Evolutionary conservation across 495 filamentous ascomycete species (phyloP).

Genomic region (Poronia punctata): DNA sequence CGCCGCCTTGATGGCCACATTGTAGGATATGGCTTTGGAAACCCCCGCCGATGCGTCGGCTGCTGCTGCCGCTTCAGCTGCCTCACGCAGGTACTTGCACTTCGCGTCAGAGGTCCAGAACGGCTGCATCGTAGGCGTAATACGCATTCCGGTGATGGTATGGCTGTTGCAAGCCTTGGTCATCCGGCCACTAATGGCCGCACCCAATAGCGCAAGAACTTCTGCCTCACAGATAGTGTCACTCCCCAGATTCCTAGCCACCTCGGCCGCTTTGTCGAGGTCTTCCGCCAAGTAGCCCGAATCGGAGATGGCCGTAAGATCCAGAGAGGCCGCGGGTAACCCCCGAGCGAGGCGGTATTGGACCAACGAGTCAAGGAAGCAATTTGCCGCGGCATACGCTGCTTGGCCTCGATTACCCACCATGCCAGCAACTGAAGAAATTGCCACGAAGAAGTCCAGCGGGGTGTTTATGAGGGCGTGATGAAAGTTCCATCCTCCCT

Average conservation of each 20-base stretch:
- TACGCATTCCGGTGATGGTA: constrained; percentile 46
- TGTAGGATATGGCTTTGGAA: constrained; percentile 33
- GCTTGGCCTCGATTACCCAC: constrained; percentile 57
- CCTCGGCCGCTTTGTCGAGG: constrained; percentile 38
- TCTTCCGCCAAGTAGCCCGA: constrained; percentile 50
- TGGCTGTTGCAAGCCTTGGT: constrained; percentile 37
- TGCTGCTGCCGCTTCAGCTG: constrained; percentile 37
- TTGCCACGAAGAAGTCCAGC: constrained; percentile 62
- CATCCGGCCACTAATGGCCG: constrained; percentile 38
- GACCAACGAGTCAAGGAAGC: constrained; percentile 50
- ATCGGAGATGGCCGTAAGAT: constrained; percentile 49
- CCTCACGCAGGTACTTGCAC: constrained; percentile 42
- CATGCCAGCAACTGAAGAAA: constrained; percentile 54
- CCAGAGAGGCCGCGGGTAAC: constrained; percentile 44
- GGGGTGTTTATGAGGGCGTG: constrained; percentile 35
- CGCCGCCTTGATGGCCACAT: constrained; percentile 34
- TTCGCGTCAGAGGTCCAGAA: constrained; percentile 48
- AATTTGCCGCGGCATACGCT: constrained; percentile 59
- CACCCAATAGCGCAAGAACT: constrained; percentile 40
- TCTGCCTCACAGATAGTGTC: constrained; percentile 47
- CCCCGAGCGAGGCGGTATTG: constrained; percentile 40
- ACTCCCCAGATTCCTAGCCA: constrained; percentile 41
- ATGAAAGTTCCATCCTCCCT: constrained; percentile 54
- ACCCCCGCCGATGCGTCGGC: constrained; percentile 21
- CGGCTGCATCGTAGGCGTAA: constrained; percentile 36